Percentiles rank a stretch among this genome's conserved stretches.
Evolutionary conservation across 2,329 filamentous ascomycete genomes (phyloP).

Genomic region (Ophiocordyceps sinensis): DNA sequence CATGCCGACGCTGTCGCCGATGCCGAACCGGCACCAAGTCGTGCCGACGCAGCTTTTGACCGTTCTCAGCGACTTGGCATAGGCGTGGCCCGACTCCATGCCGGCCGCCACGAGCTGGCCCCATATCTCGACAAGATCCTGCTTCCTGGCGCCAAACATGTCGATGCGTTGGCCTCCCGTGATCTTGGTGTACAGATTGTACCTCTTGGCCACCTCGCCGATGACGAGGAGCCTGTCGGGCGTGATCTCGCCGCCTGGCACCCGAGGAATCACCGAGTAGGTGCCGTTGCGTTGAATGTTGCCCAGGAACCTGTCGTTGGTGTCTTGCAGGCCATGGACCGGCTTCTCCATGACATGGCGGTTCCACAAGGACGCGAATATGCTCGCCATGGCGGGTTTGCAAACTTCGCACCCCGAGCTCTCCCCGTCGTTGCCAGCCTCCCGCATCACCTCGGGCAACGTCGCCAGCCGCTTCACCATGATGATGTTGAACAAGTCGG

Average conservation of each 20-base stretch:
- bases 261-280: slow-evolving; percentile 73
- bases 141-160: slow-evolving; percentile 82
- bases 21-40: slow-evolving; percentile 80
- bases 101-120: slow-evolving; percentile 64
- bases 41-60: slow-evolving; percentile 88
- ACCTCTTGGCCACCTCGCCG: slow-evolving; percentile 72
- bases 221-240: slow-evolving; percentile 74
- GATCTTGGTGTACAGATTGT: slow-evolving; percentile 78
- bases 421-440: slow-evolving; percentile 54
- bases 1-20: slow-evolving; percentile 85
- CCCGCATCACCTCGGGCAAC: slow-evolving; percentile 63
- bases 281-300: slow-evolving; percentile 90
- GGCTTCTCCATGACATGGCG: slow-evolving; percentile 62
- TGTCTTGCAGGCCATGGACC: slow-evolving; percentile 68
- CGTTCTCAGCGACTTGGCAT: slow-evolving; percentile 76
- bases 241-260: slow-evolving; percentile 76
- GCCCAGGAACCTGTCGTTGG: slow-evolving; percentile 74
- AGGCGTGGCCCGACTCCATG: slow-evolving; percentile 83
- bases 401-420: slow-evolving; percentile 78
- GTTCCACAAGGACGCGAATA: slow-evolving; percentile 73
- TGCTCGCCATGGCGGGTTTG: slow-evolving; percentile 70
- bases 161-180: slow-evolving; percentile 86
- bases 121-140: slow-evolving; percentile 76
- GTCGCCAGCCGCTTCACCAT: slow-evolving; percentile 65
- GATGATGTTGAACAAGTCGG: slow-evolving; percentile 81